phyloP scores from a whole-genome alignment of 148 eudicot species.

The Pouteria glomerata region DNA sequence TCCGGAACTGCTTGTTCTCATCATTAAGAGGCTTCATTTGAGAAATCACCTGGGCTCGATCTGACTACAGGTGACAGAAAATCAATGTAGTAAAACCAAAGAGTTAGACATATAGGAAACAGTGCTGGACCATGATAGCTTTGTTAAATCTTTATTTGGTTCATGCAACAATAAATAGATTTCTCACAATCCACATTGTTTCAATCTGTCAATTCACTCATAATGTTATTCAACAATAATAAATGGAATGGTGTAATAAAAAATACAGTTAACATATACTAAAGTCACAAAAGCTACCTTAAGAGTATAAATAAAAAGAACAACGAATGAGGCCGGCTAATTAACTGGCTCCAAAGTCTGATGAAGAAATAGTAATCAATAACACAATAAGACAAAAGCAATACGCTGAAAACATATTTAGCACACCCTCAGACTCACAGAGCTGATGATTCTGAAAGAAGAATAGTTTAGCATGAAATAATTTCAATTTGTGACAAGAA shows the following conservation, averaged over 20 bases:
- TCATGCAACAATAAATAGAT: not conserved
- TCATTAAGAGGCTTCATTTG: slow-evolving; percentile 39
- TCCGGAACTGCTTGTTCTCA: slow-evolving; percentile 50
- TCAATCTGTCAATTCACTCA: not conserved
- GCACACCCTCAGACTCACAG: not conserved
- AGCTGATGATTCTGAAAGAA: not conserved
- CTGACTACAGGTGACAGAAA: slow-evolving; percentile 37
- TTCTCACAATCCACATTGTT: not conserved
- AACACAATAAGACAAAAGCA: not conserved
- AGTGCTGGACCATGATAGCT: not conserved
- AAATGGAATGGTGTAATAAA: not conserved
- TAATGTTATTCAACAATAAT: not conserved
- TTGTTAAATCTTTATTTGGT: not conserved
- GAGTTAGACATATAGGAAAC: not conserved
- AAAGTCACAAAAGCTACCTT: no score
- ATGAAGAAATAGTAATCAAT: not conserved
- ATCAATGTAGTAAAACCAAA: not conserved
- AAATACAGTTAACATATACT: not conserved
- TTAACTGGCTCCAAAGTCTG: no score
- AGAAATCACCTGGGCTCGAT: slow-evolving; percentile 32
- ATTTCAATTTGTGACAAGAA: not conserved
- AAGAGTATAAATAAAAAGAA: no score
- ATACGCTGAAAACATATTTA: not conserved
- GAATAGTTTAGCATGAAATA: not conserved
- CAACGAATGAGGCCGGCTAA: no score